Base-by-base conservation (phyloP, 352 stramenopile genomes). In the Plasmopara muralis region DNA sequence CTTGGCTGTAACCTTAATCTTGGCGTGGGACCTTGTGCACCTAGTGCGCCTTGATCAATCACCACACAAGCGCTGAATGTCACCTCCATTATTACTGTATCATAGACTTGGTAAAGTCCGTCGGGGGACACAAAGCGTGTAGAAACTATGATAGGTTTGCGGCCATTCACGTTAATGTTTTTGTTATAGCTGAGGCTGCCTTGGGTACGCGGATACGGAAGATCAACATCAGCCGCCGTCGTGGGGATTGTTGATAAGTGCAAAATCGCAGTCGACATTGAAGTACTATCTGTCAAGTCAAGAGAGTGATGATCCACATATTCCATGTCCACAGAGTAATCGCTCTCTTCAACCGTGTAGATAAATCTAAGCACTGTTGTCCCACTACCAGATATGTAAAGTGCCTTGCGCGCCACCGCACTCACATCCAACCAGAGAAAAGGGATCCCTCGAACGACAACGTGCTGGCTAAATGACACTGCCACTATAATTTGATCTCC, bases 271-370 rank as follows among this genome's bases (percentile, higher is more conserved):
- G 69, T 74, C 28, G 57, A 35, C 52, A 54, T 57, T 4, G 53
- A 60, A 45, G 63, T 58, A 13, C 53, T 53, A n/a, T 62, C 66
- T 10, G 66, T 83, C 4, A 74, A 64, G 38, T 93, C 79, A 7
- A 93, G 69, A 12, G 81, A 93, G 52, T 92, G 83, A 43, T 85
- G 70, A 46, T 93, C 83, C 15, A 90, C 71, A 50, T 93, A 93
- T 38, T 89, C 76, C 40, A 91, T 67, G 39, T 89, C 76, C 2
- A 70, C 70, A 10, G 70, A 87, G 49, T 86, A 90, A 50, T 93
- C 83, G 15, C 64, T 64, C 42, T 92, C 81, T 13, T 72, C 40
- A 16, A 93, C 69, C 0, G 77, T 66, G 47, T 93, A 94, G 13
- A 61, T 50, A 38, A 94, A 92, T 6, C 37, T 76, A 4, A 94